Percentiles rank a stretch among this genome's conserved stretches.
Evolutionary conservation across 192 early-diverging fungal genomes (phyloP).

Genomic region (Coemansia sp.): DNA sequence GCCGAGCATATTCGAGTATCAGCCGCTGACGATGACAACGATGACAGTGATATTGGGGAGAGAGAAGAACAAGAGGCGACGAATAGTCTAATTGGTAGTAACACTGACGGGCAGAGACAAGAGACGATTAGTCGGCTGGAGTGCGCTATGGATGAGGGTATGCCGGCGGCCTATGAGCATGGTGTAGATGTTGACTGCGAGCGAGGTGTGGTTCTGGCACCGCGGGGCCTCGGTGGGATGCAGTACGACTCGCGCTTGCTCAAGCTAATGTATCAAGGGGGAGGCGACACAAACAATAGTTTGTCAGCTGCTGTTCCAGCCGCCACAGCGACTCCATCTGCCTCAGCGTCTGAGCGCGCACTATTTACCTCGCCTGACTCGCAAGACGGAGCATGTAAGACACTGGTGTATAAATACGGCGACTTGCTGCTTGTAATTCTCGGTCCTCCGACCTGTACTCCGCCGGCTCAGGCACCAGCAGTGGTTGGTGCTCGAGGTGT

Average conservation of each 20-base stretch:
- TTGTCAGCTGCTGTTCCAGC: not conserved
- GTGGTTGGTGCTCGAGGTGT: not conserved
- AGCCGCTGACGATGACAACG: not conserved
- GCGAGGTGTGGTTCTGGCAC: slow-evolving; percentile 48
- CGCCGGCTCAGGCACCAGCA: not conserved
- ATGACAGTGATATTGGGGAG: not conserved
- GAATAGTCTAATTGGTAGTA: not conserved
- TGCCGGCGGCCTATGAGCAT: slow-evolving; percentile 47
- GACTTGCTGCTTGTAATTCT: slow-evolving; percentile 34
- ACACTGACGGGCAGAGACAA: not conserved
- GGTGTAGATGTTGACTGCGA: slow-evolving; percentile 41
- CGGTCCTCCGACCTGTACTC: not conserved
- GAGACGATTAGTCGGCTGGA: slow-evolving; percentile 33
- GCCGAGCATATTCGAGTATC: slow-evolving; percentile 13
- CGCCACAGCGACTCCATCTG: not conserved
- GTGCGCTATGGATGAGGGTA: slow-evolving; percentile 36
- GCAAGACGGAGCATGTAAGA: slow-evolving; percentile 18
- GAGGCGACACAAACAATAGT: slow-evolving; percentile 3
- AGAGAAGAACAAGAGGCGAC: not conserved
- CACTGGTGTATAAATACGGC: slow-evolving; percentile 49
- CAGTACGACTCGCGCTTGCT: slow-evolving; percentile 43
- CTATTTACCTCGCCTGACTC: slow-evolving; percentile 1
- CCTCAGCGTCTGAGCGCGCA: slow-evolving; percentile 1
- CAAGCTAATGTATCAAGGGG: slow-evolving; percentile 14
- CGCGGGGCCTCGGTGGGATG: slow-evolving; percentile 41